A percentile compares a stretch with the other conserved stretches of the same genome.
phyloP scores from a whole-genome alignment of 169 alveolate species.

The Eimeria acervulina region DNA sequence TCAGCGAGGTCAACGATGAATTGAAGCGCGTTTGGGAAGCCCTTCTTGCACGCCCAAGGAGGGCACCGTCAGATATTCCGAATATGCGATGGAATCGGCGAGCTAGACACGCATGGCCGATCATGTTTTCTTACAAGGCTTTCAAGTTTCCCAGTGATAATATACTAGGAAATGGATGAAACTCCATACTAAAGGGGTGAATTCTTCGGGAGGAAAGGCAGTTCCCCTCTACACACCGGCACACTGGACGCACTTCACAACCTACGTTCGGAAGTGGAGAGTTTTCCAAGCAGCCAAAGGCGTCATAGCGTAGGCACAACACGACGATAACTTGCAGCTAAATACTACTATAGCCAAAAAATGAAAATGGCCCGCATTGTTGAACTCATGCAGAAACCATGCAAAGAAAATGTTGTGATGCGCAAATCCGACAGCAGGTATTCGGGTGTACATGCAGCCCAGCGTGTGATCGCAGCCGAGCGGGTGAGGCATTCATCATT shows the following conservation, averaged over 20 bases:
- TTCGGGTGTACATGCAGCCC: constrained; percentile 80
- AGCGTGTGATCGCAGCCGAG: constrained; percentile 35
- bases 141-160: neutral
- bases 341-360: neutral
- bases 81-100: neutral
- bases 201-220: neutral
- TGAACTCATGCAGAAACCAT: neutral
- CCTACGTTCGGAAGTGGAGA: neutral
- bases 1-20: neutral
- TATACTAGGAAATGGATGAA: neutral
- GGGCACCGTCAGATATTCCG: neutral
- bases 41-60: neutral
- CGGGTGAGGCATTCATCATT: constrained; percentile 44
- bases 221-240: neutral
- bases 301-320: neutral
- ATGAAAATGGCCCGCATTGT: neutral
- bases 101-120: constrained; percentile 5
- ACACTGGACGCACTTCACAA: neutral
- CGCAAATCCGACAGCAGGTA: constrained; percentile 33
- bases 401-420: constrained; percentile 20
- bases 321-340: neutral
- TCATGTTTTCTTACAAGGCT: neutral
- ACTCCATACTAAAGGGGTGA: neutral
- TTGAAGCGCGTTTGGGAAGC: neutral
- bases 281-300: neutral